Conservation (phyloP, 2,329 filamentous ascomycete species). For the Cercospora berteroae region DNA sequence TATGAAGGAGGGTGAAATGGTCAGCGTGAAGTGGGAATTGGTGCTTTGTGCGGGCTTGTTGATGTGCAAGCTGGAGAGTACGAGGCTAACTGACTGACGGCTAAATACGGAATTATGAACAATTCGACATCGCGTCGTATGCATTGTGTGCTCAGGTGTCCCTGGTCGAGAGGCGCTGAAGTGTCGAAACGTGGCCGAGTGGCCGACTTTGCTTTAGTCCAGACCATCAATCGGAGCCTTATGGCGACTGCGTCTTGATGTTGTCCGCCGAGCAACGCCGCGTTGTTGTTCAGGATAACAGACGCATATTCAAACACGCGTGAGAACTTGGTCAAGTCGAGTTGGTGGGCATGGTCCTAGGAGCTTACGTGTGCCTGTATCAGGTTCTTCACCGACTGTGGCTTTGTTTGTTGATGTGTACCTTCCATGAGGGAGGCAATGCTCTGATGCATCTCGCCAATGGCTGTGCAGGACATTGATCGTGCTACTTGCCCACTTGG, state of each 20-base stretch:
- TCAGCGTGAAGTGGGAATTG: conserved; percentile 9
- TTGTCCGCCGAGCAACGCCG: neutral
- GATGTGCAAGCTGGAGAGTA: neutral
- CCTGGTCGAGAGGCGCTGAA: neutral
- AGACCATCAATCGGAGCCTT: neutral
- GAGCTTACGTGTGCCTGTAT: neutral
- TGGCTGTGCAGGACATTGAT: no score
- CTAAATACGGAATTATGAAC: neutral
- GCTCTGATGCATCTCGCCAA: no score
- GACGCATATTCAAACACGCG: neutral
- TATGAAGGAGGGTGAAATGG: neutral
- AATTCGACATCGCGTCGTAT: neutral
- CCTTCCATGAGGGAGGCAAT: no score
- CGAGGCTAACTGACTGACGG: neutral
- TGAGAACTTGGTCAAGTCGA: neutral
- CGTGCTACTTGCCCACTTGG: no score
- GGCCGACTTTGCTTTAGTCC: neutral
- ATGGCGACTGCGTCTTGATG: neutral
- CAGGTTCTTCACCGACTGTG: neutral
- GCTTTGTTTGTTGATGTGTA: neutral
- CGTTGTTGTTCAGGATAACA: neutral
- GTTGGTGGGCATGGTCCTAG: neutral
- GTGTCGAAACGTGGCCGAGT: neutral
- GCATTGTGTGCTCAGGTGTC: neutral
- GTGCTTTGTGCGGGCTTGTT: neutral